A percentile compares a stretch with the other conserved stretches of the same genome.
phyloP scores from a whole-genome alignment of 257 asterid species.

The Solanum habrochaites region DNA sequence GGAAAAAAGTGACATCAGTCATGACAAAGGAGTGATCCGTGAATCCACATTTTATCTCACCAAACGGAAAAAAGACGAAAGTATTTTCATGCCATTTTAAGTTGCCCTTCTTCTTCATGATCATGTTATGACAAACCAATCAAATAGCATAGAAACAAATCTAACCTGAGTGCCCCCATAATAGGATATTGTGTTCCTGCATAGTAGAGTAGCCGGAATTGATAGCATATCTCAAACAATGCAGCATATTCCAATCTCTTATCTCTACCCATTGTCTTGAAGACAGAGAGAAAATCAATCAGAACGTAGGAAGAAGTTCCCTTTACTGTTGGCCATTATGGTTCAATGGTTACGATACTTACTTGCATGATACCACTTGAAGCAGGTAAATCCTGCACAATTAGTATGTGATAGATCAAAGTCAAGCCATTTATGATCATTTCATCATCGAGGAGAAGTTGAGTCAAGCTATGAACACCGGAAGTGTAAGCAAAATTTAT shows the following conservation, averaged over 20 bases:
- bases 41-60: background rate
- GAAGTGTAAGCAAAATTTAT: background rate
- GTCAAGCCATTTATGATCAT: background rate
- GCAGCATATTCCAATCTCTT: constrained; percentile 85
- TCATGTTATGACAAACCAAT: background rate
- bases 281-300: background rate
- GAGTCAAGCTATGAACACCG: background rate
- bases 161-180: constrained; percentile 95
- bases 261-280: constrained; percentile 94
- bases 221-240: constrained; percentile 79
- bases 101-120: background rate
- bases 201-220: constrained; percentile 79
- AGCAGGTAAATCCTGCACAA: constrained; percentile 70
- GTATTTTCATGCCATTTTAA: background rate
- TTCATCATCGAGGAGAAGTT: background rate
- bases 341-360: constrained; percentile 22
- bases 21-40: background rate
- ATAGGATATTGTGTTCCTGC: constrained; percentile 92
- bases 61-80: background rate
- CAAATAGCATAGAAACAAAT: background rate
- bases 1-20: too few species aligned
- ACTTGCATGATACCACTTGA: constrained; percentile 97
- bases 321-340: background rate
- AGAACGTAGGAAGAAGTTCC: constrained; percentile 1
- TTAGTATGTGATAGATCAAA: constrained; percentile 4